These are phyloP conservation scores for Salvia splendens DNA, from an alignment of 257 asterid genomes.

Conservation along the genomic window DNA sequence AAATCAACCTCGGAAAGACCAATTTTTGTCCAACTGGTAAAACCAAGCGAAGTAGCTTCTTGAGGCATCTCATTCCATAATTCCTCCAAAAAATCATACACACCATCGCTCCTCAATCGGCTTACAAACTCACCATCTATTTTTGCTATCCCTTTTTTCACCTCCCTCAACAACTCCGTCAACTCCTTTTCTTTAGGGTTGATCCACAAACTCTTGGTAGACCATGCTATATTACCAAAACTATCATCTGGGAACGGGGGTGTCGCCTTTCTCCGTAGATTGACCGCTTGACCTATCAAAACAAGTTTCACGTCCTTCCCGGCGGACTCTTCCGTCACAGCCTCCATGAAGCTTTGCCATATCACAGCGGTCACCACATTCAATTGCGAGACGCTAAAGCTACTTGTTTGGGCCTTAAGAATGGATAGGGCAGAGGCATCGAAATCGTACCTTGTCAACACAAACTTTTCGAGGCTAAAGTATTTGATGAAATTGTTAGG, in stretches of 20 bases:
- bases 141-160: background rate
- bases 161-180: too few relatives aligned
- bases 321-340: background rate
- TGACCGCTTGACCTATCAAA: slow-evolving; percentile 20
- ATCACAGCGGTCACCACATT: slow-evolving; percentile 29
- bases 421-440: too few relatives aligned
- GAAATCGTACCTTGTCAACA: too few relatives aligned
- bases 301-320: background rate
- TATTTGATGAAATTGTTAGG: too few relatives aligned
- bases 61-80: background rate
- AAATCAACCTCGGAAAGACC: too few relatives aligned
- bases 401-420: too few relatives aligned
- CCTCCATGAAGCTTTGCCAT: slow-evolving; percentile 31
- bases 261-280: slow-evolving; percentile 23
- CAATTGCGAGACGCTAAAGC: too few relatives aligned
- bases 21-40: slow-evolving; percentile 31
- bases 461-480: too few relatives aligned
- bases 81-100: slow-evolving; percentile 19
- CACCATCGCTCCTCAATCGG: slow-evolving; percentile 11
- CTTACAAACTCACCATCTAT: slow-evolving; percentile 18
- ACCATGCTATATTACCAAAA: slow-evolving; percentile 34
- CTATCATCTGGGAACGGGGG: too few relatives aligned
- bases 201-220: background rate
- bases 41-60: slow-evolving; percentile 14
- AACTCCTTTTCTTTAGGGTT: background rate